A percentile compares a stretch with the other conserved stretches of the same genome.
These are phyloP conservation scores for Hypoxylon lienhwacheense DNA, from an alignment of 495 filamentous ascomycete species.

Conservation along the genomic window DNA sequence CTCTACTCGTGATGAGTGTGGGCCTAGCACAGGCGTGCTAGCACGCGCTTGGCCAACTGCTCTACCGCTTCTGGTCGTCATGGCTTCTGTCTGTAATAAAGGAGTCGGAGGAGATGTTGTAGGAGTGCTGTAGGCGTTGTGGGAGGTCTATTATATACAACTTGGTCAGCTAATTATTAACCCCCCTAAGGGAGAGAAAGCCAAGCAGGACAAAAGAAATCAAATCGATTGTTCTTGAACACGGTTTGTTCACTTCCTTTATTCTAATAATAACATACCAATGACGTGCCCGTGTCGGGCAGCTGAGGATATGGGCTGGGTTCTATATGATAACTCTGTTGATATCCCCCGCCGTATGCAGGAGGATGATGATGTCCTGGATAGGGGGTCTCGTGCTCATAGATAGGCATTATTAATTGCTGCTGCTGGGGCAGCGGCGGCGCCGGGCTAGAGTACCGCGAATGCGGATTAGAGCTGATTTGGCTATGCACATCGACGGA, in stretches of 20 bases:
- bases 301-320: constrained; percentile 42
- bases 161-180: constrained; percentile 7
- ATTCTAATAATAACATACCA: constrained; percentile 38
- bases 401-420: constrained; percentile 29
- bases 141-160: constrained; percentile 32
- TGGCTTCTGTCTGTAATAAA: constrained; percentile 41
- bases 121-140: constrained; percentile 53
- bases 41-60: constrained; percentile 34
- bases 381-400: constrained; percentile 34
- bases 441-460: constrained; percentile 47
- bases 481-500: constrained; percentile 35
- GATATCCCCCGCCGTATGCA: constrained; percentile 35
- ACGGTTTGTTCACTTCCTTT: constrained; percentile 5
- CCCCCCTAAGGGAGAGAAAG: neutral
- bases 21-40: constrained; percentile 18
- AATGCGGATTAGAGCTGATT: constrained; percentile 45
- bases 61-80: constrained; percentile 53
- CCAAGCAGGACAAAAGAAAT: constrained; percentile 14
- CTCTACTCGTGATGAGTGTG: constrained; percentile 37
- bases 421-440: constrained; percentile 22
- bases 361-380: constrained; percentile 4
- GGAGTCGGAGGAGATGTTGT: constrained; percentile 55
- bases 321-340: constrained; percentile 42
- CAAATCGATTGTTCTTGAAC: constrained; percentile 21
- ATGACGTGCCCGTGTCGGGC: constrained; percentile 30